A percentile compares a stretch with the other conserved stretches of the same genome.
Conservation (phyloP, 441 rosid genomes). For the Adansonia madagascariensis region DNA sequence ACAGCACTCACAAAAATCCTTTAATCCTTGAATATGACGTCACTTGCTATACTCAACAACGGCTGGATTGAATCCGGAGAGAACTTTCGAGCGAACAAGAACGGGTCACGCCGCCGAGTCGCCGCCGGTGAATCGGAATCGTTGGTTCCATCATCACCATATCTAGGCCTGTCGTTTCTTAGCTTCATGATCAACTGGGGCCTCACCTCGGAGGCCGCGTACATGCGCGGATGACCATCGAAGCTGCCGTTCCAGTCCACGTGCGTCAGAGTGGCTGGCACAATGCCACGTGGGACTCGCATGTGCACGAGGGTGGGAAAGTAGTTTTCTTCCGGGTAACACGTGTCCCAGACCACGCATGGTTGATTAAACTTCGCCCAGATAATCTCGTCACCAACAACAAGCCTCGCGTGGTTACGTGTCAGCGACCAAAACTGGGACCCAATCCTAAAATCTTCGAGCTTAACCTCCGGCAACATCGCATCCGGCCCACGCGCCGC, state of each 20-base stretch:
- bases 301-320: constrained; percentile 75
- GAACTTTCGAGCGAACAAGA: constrained; percentile 72
- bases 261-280: constrained; percentile 68
- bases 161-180: constrained; percentile 49
- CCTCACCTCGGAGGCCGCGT: constrained; percentile 49
- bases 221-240: constrained; percentile 79
- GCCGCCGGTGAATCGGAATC: constrained; percentile 43
- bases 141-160: constrained; percentile 54
- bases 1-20: not conserved
- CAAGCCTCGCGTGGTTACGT: constrained; percentile 66
- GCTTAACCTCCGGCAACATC: constrained; percentile 70
- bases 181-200: constrained; percentile 49
- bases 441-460: constrained; percentile 74
- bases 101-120: constrained; percentile 42
- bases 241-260: constrained; percentile 61
- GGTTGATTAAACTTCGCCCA: constrained; percentile 67
- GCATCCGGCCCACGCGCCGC: constrained; percentile 68
- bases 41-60: constrained; percentile 53
- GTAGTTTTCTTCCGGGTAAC: constrained; percentile 75
- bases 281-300: constrained; percentile 56
- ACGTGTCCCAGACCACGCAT: constrained; percentile 50
- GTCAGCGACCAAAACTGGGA: constrained; percentile 83
- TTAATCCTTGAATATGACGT: constrained; percentile 56
- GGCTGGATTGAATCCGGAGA: constrained; percentile 39
- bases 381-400: constrained; percentile 50